Percentiles rank a stretch among this genome's conserved stretches.
Conservation (phyloP, 2,329 filamentous ascomycete species). For the Pestalotiopsis sp. region DNA sequence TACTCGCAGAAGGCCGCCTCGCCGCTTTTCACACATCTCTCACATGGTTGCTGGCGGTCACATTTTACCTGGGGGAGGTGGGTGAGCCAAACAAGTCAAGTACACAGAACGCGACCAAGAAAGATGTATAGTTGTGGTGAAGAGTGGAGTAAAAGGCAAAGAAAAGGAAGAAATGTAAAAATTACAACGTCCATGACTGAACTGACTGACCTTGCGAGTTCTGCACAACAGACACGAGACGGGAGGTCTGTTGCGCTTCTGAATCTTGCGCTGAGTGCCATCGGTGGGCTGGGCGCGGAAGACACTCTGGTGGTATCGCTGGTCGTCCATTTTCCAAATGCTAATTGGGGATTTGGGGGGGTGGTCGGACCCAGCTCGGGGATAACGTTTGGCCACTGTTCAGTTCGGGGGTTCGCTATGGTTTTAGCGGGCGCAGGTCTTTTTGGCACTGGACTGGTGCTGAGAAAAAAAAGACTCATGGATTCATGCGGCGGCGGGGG, state of each 20-base stretch:
- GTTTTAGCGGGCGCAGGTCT: background rate
- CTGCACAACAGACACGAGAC: conserved; percentile 38
- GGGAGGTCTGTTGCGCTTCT: conserved; percentile 39
- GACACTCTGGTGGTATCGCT: conserved; percentile 36
- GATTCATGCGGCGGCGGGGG: background rate
- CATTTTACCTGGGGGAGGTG: conserved; percentile 35
- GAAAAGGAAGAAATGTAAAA: background rate
- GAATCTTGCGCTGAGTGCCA: conserved; percentile 37
- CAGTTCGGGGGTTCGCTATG: background rate
- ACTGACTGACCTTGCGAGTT: conserved; percentile 31
- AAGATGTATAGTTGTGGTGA: background rate
- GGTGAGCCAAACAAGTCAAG: conserved; percentile 3
- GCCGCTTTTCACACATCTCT: conserved; percentile 40
- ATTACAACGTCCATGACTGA: no score
- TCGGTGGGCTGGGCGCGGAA: conserved; percentile 38
- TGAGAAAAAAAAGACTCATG: background rate
- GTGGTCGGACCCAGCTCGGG: conserved; percentile 23
- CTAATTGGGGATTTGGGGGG: no score
- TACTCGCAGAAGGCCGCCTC: conserved; percentile 38
- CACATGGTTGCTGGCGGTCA: conserved; percentile 41
- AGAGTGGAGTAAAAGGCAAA: background rate
- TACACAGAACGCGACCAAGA: background rate
- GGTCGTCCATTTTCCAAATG: conserved; percentile 28
- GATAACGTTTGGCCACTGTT: conserved; percentile 19
- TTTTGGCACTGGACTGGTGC: background rate